phyloP scores from a whole-genome alignment of 1,284 basidiomycete genomes.

The Tilletia indica region DNA sequence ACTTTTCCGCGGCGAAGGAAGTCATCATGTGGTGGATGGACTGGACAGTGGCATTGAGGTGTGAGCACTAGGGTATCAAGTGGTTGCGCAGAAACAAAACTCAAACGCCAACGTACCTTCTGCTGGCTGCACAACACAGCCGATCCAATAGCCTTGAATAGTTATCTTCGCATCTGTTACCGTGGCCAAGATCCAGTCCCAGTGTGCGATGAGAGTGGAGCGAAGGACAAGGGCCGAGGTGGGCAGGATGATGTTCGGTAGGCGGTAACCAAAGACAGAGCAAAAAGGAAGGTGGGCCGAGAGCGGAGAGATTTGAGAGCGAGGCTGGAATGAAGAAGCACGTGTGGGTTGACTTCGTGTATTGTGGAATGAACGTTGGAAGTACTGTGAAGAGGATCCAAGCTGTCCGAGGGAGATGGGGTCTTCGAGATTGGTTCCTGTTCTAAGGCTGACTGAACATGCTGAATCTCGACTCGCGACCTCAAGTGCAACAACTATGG shows the following conservation, averaged over 20 bases:
- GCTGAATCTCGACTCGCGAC: not conserved
- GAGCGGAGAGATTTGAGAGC: constrained; percentile 4
- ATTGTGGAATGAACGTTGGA: not conserved
- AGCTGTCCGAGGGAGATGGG: not conserved
- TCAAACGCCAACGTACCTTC: constrained; percentile 42
- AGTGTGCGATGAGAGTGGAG: constrained; percentile 36
- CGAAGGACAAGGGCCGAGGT: constrained; percentile 28
- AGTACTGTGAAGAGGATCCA: not conserved
- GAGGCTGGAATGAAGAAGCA: not conserved
- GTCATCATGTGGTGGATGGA: constrained; percentile 90
- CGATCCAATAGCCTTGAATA: constrained; percentile 70
- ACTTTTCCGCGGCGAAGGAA: constrained; percentile 76
- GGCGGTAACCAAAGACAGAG: constrained; percentile 6
- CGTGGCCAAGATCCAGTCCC: constrained; percentile 54
- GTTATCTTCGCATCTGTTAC: constrained; percentile 70
- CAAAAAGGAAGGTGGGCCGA: constrained; percentile 9
- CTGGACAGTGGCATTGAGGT: constrained; percentile 56
- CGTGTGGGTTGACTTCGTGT: not conserved
- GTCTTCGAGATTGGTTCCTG: not conserved
- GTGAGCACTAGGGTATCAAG: no score
- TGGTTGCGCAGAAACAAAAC: no score
- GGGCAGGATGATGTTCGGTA: constrained; percentile 24
- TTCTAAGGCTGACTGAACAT: not conserved
- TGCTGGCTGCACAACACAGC: constrained; percentile 86
- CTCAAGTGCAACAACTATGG: not conserved